A percentile compares a stretch with the other conserved stretches of the same genome.
phyloP scores from a whole-genome alignment of 345 rosid species.

The Gossypium turneri region DNA sequence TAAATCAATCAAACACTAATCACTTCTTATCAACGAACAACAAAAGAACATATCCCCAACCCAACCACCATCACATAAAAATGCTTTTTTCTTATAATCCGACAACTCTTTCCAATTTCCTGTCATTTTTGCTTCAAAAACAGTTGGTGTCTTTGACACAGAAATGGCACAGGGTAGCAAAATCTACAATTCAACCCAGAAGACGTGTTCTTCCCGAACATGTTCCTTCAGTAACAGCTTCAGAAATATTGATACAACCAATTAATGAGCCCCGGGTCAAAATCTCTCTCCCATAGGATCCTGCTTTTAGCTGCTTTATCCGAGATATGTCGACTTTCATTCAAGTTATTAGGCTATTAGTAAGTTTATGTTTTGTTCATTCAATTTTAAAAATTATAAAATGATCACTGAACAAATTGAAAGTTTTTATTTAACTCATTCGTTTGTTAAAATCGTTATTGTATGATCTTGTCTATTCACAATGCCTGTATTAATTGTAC shows the following conservation, averaged over 20 bases:
- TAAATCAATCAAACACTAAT: too few species aligned
- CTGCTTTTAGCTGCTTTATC: constrained; percentile 92
- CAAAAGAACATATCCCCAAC: too few species aligned
- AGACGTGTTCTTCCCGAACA: constrained; percentile 27
- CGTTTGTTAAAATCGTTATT: too few species aligned
- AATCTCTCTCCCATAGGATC: constrained; percentile 87
- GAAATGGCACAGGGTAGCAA: constrained; percentile 58
- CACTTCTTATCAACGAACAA: too few species aligned
- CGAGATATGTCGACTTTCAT: constrained; percentile 41
- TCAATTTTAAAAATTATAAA: too few species aligned
- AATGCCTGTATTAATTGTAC: too few species aligned
- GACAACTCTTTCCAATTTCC: neutral
- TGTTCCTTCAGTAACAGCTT: constrained; percentile 34
- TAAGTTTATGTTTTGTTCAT: too few species aligned
- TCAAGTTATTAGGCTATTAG: too few species aligned
- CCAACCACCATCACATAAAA: neutral
- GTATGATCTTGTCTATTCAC: too few species aligned
- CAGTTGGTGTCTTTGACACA: constrained; percentile 9
- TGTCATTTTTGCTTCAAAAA: neutral
- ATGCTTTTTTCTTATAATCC: neutral
- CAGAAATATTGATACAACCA: constrained; percentile 80
- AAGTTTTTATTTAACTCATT: too few species aligned
- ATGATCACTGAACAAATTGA: too few species aligned
- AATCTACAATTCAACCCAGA: constrained; percentile 41
- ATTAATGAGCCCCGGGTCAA: constrained; percentile 90